A percentile compares a stretch with the other conserved stretches of the same genome.
Conservation (phyloP, 2,329 filamentous ascomycete species). For the Dactylonectria estremocensis region DNA sequence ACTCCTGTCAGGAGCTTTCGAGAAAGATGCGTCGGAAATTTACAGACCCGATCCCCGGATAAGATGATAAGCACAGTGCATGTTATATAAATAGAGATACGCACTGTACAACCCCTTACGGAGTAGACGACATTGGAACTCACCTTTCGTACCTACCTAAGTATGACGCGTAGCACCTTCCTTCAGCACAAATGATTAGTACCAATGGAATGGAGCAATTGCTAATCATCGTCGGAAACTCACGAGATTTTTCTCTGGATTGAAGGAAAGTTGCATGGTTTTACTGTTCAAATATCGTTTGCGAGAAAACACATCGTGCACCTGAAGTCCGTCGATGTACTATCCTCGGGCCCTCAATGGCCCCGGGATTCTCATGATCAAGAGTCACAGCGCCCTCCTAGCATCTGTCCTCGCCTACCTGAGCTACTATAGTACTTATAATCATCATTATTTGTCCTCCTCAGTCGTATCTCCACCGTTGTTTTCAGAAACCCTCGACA, state of each 20-base stretch:
- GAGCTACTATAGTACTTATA: not conserved
- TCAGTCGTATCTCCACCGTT: slow-evolving; percentile 64
- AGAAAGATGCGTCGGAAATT: slow-evolving; percentile 44
- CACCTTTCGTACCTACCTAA: too few relatives aligned
- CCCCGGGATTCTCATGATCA: slow-evolving; percentile 6
- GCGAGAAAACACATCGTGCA: not conserved
- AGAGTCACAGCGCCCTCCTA: slow-evolving; percentile 6
- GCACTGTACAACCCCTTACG: slow-evolving; percentile 9
- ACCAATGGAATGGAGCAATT: too few relatives aligned
- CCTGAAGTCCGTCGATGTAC: not conserved
- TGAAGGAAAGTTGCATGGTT: not conserved
- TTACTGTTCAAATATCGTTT: not conserved
- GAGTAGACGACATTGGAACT: too few relatives aligned
- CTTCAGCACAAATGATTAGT: not conserved
- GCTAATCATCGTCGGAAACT: not conserved
- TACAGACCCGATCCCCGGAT: slow-evolving; percentile 40
- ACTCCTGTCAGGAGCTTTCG: slow-evolving; percentile 32
- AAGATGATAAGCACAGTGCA: slow-evolving; percentile 38
- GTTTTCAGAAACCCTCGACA: slow-evolving; percentile 54
- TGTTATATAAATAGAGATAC: too few relatives aligned
- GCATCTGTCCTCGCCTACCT: not conserved
- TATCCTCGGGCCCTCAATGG: not conserved
- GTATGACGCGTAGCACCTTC: not conserved
- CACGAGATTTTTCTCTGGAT: not conserved
- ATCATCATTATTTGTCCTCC: slow-evolving; percentile 59